Percentiles rank a stretch among this genome's conserved stretches.
phyloP scores from a whole-genome alignment of 73 alveolate genomes.

The Stentor coeruleus region DNA sequence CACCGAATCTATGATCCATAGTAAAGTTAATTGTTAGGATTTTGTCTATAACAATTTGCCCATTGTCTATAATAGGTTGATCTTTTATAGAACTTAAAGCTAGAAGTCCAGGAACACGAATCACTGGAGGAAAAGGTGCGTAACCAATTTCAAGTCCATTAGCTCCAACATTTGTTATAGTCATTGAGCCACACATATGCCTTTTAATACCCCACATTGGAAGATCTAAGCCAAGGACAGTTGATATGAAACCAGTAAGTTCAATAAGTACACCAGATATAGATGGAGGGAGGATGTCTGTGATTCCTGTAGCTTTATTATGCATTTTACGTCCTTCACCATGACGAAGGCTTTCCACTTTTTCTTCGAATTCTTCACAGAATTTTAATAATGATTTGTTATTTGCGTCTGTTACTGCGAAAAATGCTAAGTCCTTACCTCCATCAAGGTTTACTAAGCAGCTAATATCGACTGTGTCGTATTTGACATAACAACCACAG shows the following conservation, averaged over 20 bases:
- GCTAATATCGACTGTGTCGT: neutral
- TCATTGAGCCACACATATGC: neutral
- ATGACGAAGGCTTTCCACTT: neutral
- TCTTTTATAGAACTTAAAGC: neutral
- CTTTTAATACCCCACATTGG: slow-evolving; percentile 21
- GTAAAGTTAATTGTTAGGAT: neutral
- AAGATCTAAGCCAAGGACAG: neutral
- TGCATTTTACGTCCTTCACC: neutral
- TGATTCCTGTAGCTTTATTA: neutral
- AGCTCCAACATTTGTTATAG: neutral
- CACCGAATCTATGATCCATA: slow-evolving; percentile 7
- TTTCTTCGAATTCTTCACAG: neutral
- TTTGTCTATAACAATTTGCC: slow-evolving; percentile 11
- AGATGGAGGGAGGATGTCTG: neutral
- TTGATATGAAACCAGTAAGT: neutral
- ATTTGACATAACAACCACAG: slow-evolving; percentile 3
- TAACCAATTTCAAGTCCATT: neutral
- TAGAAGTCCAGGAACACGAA: neutral
- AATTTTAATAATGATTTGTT: neutral
- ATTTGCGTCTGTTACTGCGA: neutral
- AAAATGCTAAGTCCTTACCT: neutral
- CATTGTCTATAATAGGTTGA: neutral
- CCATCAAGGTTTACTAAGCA: neutral
- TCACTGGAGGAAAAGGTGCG: neutral
- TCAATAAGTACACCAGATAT: neutral